These are phyloP conservation scores for Hyphopichia pseudoburtonii DNA, from an alignment of 1,139 yeast species.

Conservation along the genomic window DNA sequence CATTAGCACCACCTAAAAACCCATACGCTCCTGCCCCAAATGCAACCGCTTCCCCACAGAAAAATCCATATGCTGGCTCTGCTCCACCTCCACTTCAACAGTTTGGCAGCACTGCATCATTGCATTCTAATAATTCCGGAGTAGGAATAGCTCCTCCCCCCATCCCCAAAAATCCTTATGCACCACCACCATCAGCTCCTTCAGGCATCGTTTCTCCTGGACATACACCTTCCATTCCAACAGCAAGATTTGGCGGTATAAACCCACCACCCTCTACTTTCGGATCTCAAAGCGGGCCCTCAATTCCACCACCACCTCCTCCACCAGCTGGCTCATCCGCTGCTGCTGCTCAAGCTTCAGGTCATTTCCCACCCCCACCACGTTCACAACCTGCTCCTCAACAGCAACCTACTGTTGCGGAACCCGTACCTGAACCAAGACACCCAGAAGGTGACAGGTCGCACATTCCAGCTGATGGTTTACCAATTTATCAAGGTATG, in stretches of 20 bases:
- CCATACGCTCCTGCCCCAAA: conserved; percentile 22
- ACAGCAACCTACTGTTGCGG: too few species aligned
- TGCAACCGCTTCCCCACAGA: conserved; percentile 17
- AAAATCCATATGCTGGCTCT: conserved; percentile 11
- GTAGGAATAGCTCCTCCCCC: conserved; percentile 16
- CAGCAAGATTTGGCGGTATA: conserved; percentile 13
- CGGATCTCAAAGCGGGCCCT: conserved; percentile 7
- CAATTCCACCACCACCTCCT: conserved; percentile 16
- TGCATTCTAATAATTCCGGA: conserved; percentile 6
- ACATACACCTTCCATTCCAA: not conserved
- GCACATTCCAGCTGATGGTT: conserved; percentile 61
- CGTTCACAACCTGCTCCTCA: conserved; percentile 21
- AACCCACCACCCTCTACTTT: conserved; percentile 10
- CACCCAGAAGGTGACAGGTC: conserved; percentile 71
- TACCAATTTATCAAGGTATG: conserved; percentile 60
- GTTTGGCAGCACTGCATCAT: conserved; percentile 7
- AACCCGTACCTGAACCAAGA: conserved; percentile 27
- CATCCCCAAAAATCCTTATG: conserved; percentile 43
- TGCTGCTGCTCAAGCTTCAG: conserved; percentile 14
- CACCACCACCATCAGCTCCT: conserved; percentile 31
- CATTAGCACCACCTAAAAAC: conserved; percentile 35
- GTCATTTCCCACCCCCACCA: conserved; percentile 20
- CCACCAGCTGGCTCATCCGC: conserved; percentile 15
- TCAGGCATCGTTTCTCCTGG: conserved; percentile 8
- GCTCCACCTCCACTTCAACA: conserved; percentile 14